phyloP scores from a whole-genome alignment of 1,284 basidiomycete genomes.

The Apiotrichum laibachii region DNA sequence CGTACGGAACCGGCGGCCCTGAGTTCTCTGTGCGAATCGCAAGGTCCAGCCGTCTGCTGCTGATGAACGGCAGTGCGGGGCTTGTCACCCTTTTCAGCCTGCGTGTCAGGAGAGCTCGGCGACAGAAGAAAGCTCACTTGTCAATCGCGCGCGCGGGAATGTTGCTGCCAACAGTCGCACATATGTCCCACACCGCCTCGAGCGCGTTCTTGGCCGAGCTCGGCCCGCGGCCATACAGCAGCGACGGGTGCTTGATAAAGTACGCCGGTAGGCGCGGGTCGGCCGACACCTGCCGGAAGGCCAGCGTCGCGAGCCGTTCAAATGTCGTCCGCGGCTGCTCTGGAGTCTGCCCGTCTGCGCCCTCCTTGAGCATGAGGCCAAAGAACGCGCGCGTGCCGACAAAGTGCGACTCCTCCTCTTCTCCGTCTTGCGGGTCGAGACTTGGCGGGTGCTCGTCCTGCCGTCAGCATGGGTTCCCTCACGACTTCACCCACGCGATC shows the following conservation, averaged over 20 bases:
- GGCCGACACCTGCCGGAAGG: constrained; percentile 38
- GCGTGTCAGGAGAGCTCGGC: background rate
- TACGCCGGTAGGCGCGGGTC: constrained; percentile 32
- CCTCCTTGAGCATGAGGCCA: constrained; percentile 18
- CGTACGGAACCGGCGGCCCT: constrained; percentile 30
- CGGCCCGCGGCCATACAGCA: constrained; percentile 36
- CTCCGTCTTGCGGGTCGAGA: constrained; percentile 23
- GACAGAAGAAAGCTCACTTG: constrained; percentile 9
- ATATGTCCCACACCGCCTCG: constrained; percentile 18
- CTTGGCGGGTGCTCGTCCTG: constrained; percentile 10
- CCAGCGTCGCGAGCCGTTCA: constrained; percentile 17
- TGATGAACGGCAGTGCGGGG: constrained; percentile 42
- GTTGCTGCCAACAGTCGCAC: constrained; percentile 11
- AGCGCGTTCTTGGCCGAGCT: constrained; percentile 22
- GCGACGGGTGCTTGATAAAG: constrained; percentile 36
- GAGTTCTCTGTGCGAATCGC: background rate
- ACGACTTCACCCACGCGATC: background rate
- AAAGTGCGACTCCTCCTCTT: constrained; percentile 35
- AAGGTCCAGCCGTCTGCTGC: constrained; percentile 25
- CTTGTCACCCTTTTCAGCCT: constrained; percentile 28
- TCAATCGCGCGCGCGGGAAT: constrained; percentile 12
- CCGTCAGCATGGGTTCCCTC: background rate
- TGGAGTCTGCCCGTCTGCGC: background rate
- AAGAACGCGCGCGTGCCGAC: constrained; percentile 31
- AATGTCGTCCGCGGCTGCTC: constrained; percentile 6